Evolutionary conservation across 805 yeast species (phyloP).

Genomic region (Candida caryicola): DNA sequence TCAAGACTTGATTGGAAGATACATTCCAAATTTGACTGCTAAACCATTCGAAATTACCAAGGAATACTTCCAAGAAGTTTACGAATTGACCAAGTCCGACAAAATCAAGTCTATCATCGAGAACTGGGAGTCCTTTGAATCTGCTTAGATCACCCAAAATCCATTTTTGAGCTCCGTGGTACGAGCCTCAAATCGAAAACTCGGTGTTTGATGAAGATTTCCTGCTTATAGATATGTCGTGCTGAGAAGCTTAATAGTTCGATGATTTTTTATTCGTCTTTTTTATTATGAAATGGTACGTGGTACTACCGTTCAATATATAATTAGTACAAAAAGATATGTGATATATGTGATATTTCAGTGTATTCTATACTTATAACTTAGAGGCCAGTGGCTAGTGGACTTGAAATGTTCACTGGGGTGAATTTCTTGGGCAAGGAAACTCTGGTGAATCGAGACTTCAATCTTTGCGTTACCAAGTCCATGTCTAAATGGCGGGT

Average conservation of each 20-base stretch:
- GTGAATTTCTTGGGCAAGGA: constrained; percentile 87
- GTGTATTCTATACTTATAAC: too few relatives aligned
- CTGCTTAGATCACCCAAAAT: constrained; percentile 29
- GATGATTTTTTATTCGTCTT: constrained; percentile 3
- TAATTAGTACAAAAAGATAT: neutral
- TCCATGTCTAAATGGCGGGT: constrained; percentile 94
- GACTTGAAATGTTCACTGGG: constrained; percentile 83
- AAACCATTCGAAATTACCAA: constrained; percentile 93
- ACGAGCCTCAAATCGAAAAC: constrained; percentile 3
- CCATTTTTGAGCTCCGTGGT: constrained; percentile 4
- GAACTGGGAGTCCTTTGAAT: constrained; percentile 87
- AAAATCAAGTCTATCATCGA: constrained; percentile 87
- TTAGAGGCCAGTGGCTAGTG: constrained; percentile 31
- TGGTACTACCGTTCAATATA: constrained; percentile 16
- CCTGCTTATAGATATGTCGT: too few relatives aligned
- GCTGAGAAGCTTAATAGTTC: too few relatives aligned
- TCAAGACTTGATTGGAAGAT: constrained; percentile 87
- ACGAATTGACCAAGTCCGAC: constrained; percentile 84
- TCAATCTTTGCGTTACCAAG: constrained; percentile 75
- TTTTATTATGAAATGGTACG: constrained; percentile 10
- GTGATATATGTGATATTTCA: constrained; percentile 2
- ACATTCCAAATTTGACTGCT: constrained; percentile 98
- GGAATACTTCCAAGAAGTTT: constrained; percentile 96
- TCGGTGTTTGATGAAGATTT: neutral
- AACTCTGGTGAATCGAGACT: constrained; percentile 80